Percentiles rank a stretch among this genome's conserved stretches.
Evolutionary conservation across 2,329 filamentous ascomycete species (phyloP).

Genomic region (Aspergillus ruber): DNA sequence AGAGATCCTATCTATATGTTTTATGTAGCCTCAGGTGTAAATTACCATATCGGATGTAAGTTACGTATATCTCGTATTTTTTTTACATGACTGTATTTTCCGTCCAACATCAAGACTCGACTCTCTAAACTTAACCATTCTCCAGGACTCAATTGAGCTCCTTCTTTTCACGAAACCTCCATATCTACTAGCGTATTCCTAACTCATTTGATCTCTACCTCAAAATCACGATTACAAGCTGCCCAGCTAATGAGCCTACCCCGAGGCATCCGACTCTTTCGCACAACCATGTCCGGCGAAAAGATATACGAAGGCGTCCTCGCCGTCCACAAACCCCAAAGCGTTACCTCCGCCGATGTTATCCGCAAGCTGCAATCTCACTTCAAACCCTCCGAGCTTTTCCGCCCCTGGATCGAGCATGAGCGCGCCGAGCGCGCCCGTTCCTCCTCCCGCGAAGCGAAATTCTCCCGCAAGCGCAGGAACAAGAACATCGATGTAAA

Average conservation of each 20-base stretch:
- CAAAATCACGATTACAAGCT: no score
- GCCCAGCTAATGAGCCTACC: conserved; percentile 25
- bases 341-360: conserved; percentile 81
- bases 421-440: conserved; percentile 44
- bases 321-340: conserved; percentile 86
- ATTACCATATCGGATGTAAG: no score
- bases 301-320: conserved; percentile 59
- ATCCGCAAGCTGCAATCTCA: conserved; percentile 78
- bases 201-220: no score
- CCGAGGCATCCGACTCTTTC: conserved; percentile 23
- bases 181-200: no score
- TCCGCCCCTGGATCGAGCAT: conserved; percentile 67
- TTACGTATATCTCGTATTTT: no score
- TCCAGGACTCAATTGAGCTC: no score
- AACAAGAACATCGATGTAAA: conserved; percentile 68
- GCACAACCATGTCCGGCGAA: conserved; percentile 33
- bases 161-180: no score
- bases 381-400: conserved; percentile 75
- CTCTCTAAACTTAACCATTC: no score
- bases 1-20: no score
- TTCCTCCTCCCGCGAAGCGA: conserved; percentile 43
- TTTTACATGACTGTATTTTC: no score
- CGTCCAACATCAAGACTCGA: no score
- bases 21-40: no score
- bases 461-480: conserved; percentile 55